Base-by-base conservation (phyloP, 805 yeast genomes). In the Sungouiozyma ichnusensis region DNA sequence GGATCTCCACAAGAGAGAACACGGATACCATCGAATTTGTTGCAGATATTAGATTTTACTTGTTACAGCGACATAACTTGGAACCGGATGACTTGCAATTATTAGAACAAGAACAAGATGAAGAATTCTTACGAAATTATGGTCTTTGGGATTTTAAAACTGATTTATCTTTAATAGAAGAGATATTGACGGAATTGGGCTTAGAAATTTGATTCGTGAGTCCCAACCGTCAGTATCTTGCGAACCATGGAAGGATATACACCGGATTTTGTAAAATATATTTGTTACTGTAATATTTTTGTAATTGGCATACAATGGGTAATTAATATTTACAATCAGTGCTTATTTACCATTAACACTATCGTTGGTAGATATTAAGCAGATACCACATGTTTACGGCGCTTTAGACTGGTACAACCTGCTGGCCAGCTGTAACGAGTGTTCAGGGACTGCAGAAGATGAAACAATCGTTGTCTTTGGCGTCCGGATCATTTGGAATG, bases 1-100 rank as follows among this genome's bases (percentile, higher is more conserved):
- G 85, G 50, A 81, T 84, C 39, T 53, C 69, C 16, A 60, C 57
- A 14, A 69, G 92, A 54, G 78, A 84, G 49, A 85, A 77, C 45
- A 79, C 83, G 0, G 94, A 84, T 62, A 80, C 90, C 1, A 80
- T 84, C 53, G 94, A 84, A 52, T 64, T 84, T 49, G 67, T 84
- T 20, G 94, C 83, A 59, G 94, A 83, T 62, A 78, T 84, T 9
- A 66, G 87, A 48, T 84, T 71, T 57, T 80, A 77, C 48, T 58
- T 84, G 37, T 42, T 60, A 14, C 48, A 57, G 36, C 58, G 57
- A 37, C 53, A 60, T 40, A 52, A 52, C 7, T 44, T 61, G 35
- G 62, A 58, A 33, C 48, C 50, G 2, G 63, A 48, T 45, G 62
- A 57, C 37, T 36, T 54, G n/a, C 51, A 47, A n/a, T 41, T 42